Evolutionary conservation across 345 rosid genomes (phyloP).

Genomic region (Geranium brycei): DNA sequence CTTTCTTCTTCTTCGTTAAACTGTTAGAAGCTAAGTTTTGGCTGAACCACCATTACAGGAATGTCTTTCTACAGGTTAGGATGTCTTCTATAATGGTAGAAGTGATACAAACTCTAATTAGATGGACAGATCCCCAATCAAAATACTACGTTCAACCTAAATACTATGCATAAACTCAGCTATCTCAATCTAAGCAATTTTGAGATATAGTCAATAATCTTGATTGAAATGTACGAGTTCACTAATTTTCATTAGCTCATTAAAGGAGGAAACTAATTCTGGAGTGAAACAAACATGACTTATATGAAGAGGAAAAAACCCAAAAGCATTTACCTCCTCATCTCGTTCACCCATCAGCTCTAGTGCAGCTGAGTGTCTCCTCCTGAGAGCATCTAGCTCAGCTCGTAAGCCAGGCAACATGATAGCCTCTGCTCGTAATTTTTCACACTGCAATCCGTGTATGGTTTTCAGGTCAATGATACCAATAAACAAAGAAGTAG

Average conservation of each 20-base stretch:
- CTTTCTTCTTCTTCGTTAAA: neutral
- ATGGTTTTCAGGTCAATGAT: constrained; percentile 11
- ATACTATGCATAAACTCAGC: too few relatives aligned
- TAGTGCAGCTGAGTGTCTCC: constrained; percentile 88
- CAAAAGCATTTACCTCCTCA: constrained; percentile 54
- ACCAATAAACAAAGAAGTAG: constrained; percentile 2
- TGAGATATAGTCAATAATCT: neutral
- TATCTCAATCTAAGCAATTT: neutral
- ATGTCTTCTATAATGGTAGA: neutral
- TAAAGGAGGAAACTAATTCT: neutral
- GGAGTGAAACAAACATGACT: neutral
- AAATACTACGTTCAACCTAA: too few relatives aligned
- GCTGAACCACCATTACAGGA: neutral
- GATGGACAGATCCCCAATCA: too few relatives aligned
- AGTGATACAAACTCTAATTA: neutral
- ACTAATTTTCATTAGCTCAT: neutral
- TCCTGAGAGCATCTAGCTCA: constrained; percentile 85
- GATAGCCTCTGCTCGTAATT: constrained; percentile 58
- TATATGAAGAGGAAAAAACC: neutral
- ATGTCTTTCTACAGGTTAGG: neutral
- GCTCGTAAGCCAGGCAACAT: constrained; percentile 67
- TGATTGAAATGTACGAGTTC: neutral
- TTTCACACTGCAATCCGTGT: constrained; percentile 60
- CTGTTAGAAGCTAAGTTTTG: too few relatives aligned
- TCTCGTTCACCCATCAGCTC: constrained; percentile 99